phyloP scores from a whole-genome alignment of 2,329 filamentous ascomycete genomes.

The Parafenestella ontariensis region DNA sequence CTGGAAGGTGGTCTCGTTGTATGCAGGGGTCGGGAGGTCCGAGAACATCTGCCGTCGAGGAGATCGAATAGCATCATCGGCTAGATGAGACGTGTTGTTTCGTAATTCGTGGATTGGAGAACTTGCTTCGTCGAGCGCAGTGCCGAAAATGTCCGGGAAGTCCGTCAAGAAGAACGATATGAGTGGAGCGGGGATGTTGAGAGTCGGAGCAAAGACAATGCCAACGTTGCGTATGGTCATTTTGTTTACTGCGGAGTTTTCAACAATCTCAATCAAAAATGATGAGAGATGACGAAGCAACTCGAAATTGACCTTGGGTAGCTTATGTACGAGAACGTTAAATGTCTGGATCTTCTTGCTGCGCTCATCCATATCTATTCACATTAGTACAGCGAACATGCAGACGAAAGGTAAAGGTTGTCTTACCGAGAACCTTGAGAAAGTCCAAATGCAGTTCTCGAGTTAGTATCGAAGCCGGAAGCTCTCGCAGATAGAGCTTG shows the following conservation, averaged over 20 bases:
- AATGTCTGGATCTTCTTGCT: conserved; percentile 79
- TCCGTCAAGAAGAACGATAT: conserved; percentile 95
- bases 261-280: conserved; percentile 91
- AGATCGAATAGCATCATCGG: conserved; percentile 67
- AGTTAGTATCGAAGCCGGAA: conserved; percentile 90
- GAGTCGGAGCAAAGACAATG: conserved; percentile 95
- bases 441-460: conserved; percentile 91
- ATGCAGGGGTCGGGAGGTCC: conserved; percentile 69
- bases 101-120: conserved; percentile 56
- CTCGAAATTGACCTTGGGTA: conserved; percentile 81
- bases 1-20: conserved; percentile 63
- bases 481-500: conserved; percentile 91
- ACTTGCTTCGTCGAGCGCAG: conserved; percentile 65
- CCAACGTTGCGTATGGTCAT: conserved; percentile 97
- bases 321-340: conserved; percentile 76
- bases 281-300: conserved; percentile 84
- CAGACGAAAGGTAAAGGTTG: not conserved
- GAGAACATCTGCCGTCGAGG: conserved; percentile 71
- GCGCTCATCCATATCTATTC: conserved; percentile 72
- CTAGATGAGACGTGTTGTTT: conserved; percentile 50
- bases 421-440: conserved; percentile 72
- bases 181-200: conserved; percentile 94
- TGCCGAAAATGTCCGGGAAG: conserved; percentile 83
- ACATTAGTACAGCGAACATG: conserved; percentile 25
- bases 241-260: conserved; percentile 89